Conservation (phyloP, 139 green algal species). For the Closterium sp. region DNA sequence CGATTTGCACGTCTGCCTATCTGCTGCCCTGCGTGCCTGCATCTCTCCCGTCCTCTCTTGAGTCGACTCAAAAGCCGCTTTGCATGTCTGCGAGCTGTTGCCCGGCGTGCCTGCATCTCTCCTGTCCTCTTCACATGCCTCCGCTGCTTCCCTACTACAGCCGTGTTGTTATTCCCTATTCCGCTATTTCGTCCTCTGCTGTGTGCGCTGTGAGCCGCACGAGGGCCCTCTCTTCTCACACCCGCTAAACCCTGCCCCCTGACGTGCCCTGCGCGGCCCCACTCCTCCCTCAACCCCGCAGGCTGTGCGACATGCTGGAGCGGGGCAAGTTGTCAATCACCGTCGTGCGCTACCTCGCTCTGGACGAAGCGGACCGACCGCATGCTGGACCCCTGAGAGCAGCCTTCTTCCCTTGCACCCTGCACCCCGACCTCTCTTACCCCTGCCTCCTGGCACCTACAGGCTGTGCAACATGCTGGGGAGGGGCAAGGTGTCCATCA, state of each 20-base stretch:
- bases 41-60: too few species aligned
- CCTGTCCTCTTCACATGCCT: too few species aligned
- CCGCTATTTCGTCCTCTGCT: too few species aligned
- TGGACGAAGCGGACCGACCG: constrained; percentile 94
- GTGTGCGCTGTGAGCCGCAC: constrained; percentile 52
- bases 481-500: constrained; percentile 86
- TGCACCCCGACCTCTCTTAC: too few species aligned
- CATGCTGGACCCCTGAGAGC: constrained; percentile 93
- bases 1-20: too few species aligned
- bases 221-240: constrained; percentile 86
- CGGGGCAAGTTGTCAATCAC: constrained; percentile 76
- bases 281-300: constrained; percentile 61
- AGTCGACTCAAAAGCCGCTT: too few species aligned
- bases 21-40: too few species aligned
- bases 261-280: too few species aligned
- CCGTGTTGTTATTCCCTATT: too few species aligned
- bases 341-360: constrained; percentile 72
- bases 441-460: constrained; percentile 76
- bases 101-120: too few species aligned
- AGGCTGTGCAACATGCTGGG: constrained; percentile 79
- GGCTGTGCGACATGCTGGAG: constrained; percentile 91
- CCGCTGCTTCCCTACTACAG: too few species aligned
- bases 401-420: constrained; percentile 53
- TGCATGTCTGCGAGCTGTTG: too few species aligned
- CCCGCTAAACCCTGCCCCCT: constrained; percentile 60